Evolutionary conservation across 2,329 filamentous ascomycete species (phyloP), one percentile per base, ranked within the genome.

Genomic region (Pseudocercospora musae): DNA sequence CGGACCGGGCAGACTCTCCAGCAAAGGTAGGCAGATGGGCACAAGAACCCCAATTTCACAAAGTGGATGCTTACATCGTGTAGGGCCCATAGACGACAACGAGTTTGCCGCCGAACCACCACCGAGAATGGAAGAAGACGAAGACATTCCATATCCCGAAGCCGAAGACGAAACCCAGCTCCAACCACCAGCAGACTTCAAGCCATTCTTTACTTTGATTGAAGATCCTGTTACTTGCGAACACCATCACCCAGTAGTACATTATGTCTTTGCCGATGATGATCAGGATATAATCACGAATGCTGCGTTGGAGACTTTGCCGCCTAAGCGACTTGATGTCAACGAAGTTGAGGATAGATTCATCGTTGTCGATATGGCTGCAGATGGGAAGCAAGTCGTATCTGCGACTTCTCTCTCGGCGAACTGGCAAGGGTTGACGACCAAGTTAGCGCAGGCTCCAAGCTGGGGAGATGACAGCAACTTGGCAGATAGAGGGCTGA

Each of bases 221-320:
- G 87, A 91, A 72, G 92, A 96, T 75, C 78, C 84, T 10, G 84
- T 86, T n/a, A 88, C 85, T 8, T 84, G 86, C 70, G 85, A 90
- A 50, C 90, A 91, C 65, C 84, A 91, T 71, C 93, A 98, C 74
- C 95, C 94, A 1, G 87, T 86, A 58, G 87, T 96, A 1, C 92
- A 94, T 78, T 98, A 98, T 79, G 85, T 98, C 72, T 98, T 99
- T 79, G 86, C 86, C 69, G 93, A 98, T 76, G 95, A 98, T 77
- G 92, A 97, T 73, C 85, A 87, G 1, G 89, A 93, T 52, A 80
- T 90, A 49, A 81, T 96, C 40, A 89, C 89, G 1, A 83, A 86
- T 40, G 87, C 89, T 1, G 83, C 84, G 4, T 76, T 88, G 62
- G 80, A 81, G 33, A 81, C 82, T 20, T 74, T 87, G 23, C 18